Conservation (phyloP, 768 basidiomycete genomes). For the Tylopilus subfusipes region DNA sequence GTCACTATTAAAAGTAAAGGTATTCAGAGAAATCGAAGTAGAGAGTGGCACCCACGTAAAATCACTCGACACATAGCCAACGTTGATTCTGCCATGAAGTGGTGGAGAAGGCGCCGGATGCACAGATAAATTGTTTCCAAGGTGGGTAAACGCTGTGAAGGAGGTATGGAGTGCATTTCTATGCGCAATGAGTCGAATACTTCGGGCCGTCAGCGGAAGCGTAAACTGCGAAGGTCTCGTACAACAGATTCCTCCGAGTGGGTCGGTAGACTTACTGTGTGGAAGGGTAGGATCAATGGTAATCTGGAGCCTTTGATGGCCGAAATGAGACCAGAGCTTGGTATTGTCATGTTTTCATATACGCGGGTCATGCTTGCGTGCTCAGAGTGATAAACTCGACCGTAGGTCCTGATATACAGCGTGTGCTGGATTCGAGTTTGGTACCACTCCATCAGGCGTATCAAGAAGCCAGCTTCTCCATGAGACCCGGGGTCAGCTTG, state of each 20-base stretch:
- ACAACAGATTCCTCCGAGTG: background rate
- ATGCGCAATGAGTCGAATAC: constrained; percentile 45
- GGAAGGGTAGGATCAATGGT: constrained; percentile 47
- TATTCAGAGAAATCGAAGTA: background rate
- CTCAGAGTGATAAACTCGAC: constrained; percentile 24
- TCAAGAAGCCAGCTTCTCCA: constrained; percentile 43
- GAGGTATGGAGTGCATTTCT: constrained; percentile 46
- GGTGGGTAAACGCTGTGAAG: constrained; percentile 38
- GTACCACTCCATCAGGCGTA: constrained; percentile 44
- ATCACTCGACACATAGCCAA: constrained; percentile 50
- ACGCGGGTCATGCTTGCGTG: constrained; percentile 2
- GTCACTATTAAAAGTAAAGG: constrained; percentile 31
- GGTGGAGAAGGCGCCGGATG: constrained; percentile 44
- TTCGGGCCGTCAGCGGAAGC: constrained; percentile 39
- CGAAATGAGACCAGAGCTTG: constrained; percentile 17
- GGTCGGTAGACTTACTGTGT: constrained; percentile 35
- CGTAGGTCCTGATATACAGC: constrained; percentile 40
- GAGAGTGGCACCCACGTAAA: constrained; percentile 34
- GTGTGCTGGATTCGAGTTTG: constrained; percentile 40
- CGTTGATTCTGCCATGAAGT: constrained; percentile 36
- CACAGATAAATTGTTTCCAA: constrained; percentile 25
- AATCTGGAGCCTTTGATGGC: constrained; percentile 31
- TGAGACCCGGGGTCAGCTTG: constrained; percentile 17
- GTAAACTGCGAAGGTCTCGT: constrained; percentile 38
- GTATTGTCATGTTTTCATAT: constrained; percentile 12